Conservation (phyloP, 345 rosid genomes). For the Ailanthus altissimus region DNA sequence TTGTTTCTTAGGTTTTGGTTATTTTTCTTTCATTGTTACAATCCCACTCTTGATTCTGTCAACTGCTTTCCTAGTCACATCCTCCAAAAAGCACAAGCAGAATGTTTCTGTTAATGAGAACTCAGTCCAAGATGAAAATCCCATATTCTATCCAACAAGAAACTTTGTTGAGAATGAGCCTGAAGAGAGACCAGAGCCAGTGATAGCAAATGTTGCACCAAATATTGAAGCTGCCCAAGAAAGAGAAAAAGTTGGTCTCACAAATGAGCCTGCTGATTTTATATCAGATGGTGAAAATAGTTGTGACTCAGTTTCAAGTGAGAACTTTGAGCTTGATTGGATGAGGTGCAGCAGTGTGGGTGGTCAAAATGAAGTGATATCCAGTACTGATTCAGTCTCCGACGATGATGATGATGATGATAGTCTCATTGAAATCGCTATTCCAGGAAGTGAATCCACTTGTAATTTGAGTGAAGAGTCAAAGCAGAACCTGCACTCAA, state of each 20-base stretch:
- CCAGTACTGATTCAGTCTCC: conserved; percentile 25
- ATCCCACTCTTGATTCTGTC: conserved; percentile 42
- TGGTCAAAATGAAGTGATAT: conserved; percentile 24
- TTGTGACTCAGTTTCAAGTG: conserved; percentile 26
- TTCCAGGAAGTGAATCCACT: conserved; percentile 36
- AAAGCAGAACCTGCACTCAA: conserved; percentile 24
- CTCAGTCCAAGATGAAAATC: conserved; percentile 22
- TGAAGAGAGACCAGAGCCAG: conserved; percentile 21
- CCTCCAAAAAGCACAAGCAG: conserved; percentile 27
- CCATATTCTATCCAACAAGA: neutral
- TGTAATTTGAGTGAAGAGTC: conserved; percentile 25
- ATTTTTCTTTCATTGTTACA: conserved; percentile 35
- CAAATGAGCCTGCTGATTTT: conserved; percentile 30
- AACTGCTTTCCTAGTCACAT: conserved; percentile 29
- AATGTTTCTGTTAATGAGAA: conserved; percentile 15
- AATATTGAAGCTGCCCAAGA: conserved; percentile 19
- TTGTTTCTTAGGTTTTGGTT: conserved; percentile 27
- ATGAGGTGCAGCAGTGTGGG: neutral
- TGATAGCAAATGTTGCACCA: conserved; percentile 11
- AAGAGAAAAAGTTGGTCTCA: conserved; percentile 14
- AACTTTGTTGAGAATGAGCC: conserved; percentile 11
- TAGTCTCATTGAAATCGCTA: conserved; percentile 65
- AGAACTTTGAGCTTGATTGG: conserved; percentile 37
- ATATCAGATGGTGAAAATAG: conserved; percentile 40
- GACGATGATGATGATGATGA: conserved; percentile 44